phyloP scores from a whole-genome alignment of 139 green algal species.

The Chlorella sp. region DNA sequence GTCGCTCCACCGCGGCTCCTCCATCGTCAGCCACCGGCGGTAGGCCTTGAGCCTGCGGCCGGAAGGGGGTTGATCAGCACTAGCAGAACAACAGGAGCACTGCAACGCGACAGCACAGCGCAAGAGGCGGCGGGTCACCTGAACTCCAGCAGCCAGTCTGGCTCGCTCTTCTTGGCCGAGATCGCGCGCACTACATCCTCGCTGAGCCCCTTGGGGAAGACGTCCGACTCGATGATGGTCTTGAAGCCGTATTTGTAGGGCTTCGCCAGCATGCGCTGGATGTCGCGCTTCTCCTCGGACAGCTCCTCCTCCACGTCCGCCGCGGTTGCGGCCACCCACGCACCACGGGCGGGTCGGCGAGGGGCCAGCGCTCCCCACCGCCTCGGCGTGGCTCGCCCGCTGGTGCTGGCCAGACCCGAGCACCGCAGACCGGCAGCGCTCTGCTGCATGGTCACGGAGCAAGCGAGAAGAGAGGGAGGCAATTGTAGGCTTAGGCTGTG shows the following conservation, averaged over 20 bases:
- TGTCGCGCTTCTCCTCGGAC: conserved; percentile 63
- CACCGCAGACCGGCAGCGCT: no score
- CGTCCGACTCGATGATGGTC: conserved; percentile 92
- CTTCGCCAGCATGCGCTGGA: conserved; percentile 70
- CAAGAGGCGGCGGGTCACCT: no score
- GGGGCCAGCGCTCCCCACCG: no score
- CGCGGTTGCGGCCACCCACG: conserved; percentile 9
- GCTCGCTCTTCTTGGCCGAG: conserved; percentile 97
- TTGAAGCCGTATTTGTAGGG: conserved; percentile 97
- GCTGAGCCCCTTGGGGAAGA: conserved; percentile 83
- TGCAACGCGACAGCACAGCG: no score
- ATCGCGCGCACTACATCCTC: conserved; percentile 98
- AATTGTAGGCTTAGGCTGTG: no score
- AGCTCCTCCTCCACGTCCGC: conserved; percentile 13
- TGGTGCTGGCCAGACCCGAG: no score
- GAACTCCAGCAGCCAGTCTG: conserved; percentile 99
- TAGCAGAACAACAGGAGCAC: no score
- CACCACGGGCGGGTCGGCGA: background rate
- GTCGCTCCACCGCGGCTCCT: conserved; percentile 45
- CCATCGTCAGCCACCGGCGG: conserved; percentile 96
- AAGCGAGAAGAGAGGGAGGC: no score
- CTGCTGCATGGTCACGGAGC: no score
- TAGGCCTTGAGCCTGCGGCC: conserved; percentile 81
- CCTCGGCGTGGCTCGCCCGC: no score
- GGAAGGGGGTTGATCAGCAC: no score